These are phyloP conservation scores for Lyophyllum decastes DNA, from an alignment of 768 basidiomycete species.

Conservation along the genomic window DNA sequence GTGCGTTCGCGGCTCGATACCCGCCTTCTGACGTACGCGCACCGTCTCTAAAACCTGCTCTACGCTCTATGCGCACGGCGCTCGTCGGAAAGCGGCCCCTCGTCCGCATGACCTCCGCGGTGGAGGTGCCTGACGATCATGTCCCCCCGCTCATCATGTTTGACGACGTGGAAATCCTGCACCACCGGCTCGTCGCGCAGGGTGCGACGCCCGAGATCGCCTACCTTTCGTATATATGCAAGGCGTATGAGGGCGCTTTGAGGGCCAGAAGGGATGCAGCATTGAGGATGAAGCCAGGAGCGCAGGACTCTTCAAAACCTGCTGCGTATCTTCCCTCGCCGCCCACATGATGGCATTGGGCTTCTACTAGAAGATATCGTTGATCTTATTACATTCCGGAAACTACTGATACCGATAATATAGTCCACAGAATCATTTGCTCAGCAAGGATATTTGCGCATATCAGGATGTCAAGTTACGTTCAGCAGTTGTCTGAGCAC, in stretches of 20 bases:
- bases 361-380: background rate
- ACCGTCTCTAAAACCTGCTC: constrained; percentile 41
- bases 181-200: constrained; percentile 63
- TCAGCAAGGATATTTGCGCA: background rate
- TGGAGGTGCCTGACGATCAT: constrained; percentile 68
- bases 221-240: constrained; percentile 73
- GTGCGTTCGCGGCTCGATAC: constrained; percentile 63
- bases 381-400: background rate
- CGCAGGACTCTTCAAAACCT: background rate
- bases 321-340: constrained; percentile 5
- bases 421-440: constrained; percentile 2
- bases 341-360: background rate
- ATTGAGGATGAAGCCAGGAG: constrained; percentile 25
- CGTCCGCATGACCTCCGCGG: constrained; percentile 64
- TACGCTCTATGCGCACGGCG: constrained; percentile 60
- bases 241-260: constrained; percentile 72
- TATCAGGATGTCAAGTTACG: background rate
- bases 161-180: constrained; percentile 74
- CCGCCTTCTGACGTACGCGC: constrained; percentile 54
- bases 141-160: constrained; percentile 84
- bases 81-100: constrained; percentile 62
- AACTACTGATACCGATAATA: constrained; percentile 2
- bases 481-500: too few species aligned
- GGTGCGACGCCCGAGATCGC: constrained; percentile 50
- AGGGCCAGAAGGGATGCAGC: constrained; percentile 57